Base-by-base conservation (phyloP, 2,329 filamentous ascomycete genomes). In the Curvularia spicifera region DNA sequence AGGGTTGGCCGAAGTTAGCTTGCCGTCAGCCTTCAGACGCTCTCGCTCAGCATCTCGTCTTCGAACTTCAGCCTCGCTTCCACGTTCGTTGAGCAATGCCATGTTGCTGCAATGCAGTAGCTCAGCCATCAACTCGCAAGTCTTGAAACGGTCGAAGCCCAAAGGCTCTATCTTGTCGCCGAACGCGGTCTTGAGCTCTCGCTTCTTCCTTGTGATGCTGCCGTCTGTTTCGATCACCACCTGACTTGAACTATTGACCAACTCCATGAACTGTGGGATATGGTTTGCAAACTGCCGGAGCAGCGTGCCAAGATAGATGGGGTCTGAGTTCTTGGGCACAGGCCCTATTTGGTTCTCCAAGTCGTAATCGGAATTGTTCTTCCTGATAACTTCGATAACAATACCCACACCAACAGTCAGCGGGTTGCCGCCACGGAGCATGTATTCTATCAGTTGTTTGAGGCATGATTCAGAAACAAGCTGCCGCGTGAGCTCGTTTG, bases 341-440 rank as follows among this genome's bases (percentile, higher is more conserved):
- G 91, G 87, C 58, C 93, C 91, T 48, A 90, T 87, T 60, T 93
- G 88, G 68, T 93, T 91, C 68, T 98, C 95, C 0, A 95, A 89
- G 68, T 99, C 95, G 75, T 99, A 99, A 78, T 99, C 95, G 0
- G 95, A 98, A 76, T 99, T 99, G 79, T 99, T 99, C 81, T 99
- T 99, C 60, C 95, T 87, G 74, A 99, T 99, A 45, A 99, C 95
- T 78, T 99, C 95, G 64, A 99, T 99, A 33, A 99, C 87, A 71
- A 98, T 97, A 20, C 95, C 95, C 10, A 99, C 95, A 49, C 95
- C 95, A 15, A 98, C 96, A 0, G 94, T 98, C 57, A 99, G 80
- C 5, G 95, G 90, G 70, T 99, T 98, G 26, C 95, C 95, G 39
- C 95, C 95, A 51, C 89, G 85, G 13, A 98, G 85, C 95, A 99